Conservation (phyloP, 768 basidiomycete genomes). For the Boletus insuetus region DNA sequence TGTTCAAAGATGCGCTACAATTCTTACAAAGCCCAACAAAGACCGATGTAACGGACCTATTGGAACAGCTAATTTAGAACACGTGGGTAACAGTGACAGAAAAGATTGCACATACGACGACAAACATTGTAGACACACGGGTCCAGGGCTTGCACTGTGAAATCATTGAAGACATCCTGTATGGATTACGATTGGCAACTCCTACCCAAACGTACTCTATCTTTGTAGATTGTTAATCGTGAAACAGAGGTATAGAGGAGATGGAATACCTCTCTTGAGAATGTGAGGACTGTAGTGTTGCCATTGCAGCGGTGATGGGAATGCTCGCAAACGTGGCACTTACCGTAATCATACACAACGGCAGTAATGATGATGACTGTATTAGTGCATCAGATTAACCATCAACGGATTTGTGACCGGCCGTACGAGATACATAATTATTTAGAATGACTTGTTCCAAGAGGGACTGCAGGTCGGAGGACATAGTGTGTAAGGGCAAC, state of each 20-base stretch:
- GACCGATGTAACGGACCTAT: neutral
- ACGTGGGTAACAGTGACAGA: neutral
- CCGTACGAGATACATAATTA: neutral
- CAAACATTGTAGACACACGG: neutral
- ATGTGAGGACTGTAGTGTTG: neutral
- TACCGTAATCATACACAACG: neutral
- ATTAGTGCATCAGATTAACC: too few species aligned
- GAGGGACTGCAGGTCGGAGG: neutral
- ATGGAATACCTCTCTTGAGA: neutral
- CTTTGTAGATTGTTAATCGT: neutral
- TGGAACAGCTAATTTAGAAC: neutral
- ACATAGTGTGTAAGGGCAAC: neutral
- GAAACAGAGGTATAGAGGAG: neutral
- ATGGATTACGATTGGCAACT: neutral
- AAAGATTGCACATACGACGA: neutral
- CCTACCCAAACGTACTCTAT: neutral
- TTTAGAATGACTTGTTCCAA: neutral
- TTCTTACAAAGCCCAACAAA: neutral
- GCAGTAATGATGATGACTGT: neutral
- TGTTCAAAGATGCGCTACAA: neutral
- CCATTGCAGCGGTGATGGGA: too few species aligned
- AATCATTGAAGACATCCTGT: neutral
- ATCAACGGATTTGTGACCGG: neutral
- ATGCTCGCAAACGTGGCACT: neutral
- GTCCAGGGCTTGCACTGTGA: neutral